Base-by-base conservation (phyloP, 495 filamentous ascomycete species). In the Lepraria neglecta region DNA sequence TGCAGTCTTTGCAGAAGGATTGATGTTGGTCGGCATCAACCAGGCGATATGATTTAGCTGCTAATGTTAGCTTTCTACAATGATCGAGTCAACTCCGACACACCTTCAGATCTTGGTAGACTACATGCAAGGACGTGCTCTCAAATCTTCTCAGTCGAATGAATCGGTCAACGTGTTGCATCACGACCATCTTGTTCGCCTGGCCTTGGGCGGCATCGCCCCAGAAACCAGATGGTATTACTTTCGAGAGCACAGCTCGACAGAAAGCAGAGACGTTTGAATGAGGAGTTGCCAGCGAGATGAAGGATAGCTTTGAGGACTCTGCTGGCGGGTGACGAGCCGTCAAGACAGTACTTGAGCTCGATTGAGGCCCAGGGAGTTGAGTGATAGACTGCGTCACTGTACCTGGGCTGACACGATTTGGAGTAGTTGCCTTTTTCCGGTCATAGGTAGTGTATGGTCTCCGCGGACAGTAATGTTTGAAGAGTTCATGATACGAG, bases 241-340 rank as follows among this genome's bases (percentile, higher is more conserved):
- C 72, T 46, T 81, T 88, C 12, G 74, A 75, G 6, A 97, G 66
- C 4, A 88, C 84, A 9, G 90, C 86, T 57, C 87, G 85, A 68
- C 91, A 96, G 68, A 95, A 97, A 4, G 92, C 88, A 6, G 94
- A 96, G 12, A 97, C 84, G 24, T 82, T 78, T 0, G 87, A 75
- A 4, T 76, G 61, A 2, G 90, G 81, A 6, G 85, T 91, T 3
- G 91, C 88, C 63, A 90, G 77, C 42, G 89, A 86, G 19, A 84
- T 82, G 35, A 95, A 76, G 56, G 70, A 74, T 43, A 63, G 3
- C 28, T 71, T 46, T 61, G 70, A 30, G 58, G 56, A 40, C 21
- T 43, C 6, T 33, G 43, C n/a, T 27, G 7, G 70, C 72, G 0
- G 66, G 70, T 38, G 43, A 40, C 12, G 53, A 64, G 12, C 58